These are phyloP conservation scores for Fusarium falciforme DNA, from an alignment of 2,329 filamentous ascomycete species.

Conservation along the genomic window DNA sequence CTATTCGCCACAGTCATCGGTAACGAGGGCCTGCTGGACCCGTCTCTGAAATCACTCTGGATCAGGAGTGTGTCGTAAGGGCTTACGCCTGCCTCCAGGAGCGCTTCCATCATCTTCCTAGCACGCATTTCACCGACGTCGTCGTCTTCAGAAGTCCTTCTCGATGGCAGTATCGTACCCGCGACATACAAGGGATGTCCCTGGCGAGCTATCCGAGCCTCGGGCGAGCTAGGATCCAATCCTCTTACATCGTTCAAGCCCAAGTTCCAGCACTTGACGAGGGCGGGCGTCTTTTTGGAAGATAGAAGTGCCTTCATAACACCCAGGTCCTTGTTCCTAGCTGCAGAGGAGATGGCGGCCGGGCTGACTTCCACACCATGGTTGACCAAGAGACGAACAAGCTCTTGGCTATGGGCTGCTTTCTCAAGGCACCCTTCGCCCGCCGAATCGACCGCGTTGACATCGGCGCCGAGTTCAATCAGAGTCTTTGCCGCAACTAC, in stretches of 20 bases:
- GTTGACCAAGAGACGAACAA: constrained; percentile 17
- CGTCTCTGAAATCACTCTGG: neutral
- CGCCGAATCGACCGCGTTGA: constrained; percentile 8
- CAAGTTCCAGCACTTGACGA: constrained; percentile 2
- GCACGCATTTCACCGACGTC: no score
- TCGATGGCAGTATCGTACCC: neutral
- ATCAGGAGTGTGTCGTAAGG: constrained; percentile 7
- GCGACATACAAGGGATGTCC: constrained; percentile 11
- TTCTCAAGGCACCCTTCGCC: constrained; percentile 14
- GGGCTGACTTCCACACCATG: constrained; percentile 22
- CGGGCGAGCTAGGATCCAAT: neutral
- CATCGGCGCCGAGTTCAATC: constrained; percentile 20
- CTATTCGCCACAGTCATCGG: neutral
- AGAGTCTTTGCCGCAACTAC: neutral
- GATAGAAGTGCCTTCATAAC: constrained; percentile 24
- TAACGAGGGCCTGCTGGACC: neutral
- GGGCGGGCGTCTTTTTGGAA: neutral
- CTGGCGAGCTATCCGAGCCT: neutral
- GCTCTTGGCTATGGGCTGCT: constrained; percentile 1
- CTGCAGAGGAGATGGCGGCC: neutral
- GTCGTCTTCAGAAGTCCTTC: neutral
- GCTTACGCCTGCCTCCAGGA: constrained; percentile 15
- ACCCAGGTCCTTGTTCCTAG: neutral
- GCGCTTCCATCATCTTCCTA: neutral
- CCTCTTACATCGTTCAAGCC: neutral